Evolutionary conservation across 2,329 filamentous ascomycete species (phyloP), one percentile per base, ranked within the genome.

Genomic region (Dothiorella sarmentorum): DNA sequence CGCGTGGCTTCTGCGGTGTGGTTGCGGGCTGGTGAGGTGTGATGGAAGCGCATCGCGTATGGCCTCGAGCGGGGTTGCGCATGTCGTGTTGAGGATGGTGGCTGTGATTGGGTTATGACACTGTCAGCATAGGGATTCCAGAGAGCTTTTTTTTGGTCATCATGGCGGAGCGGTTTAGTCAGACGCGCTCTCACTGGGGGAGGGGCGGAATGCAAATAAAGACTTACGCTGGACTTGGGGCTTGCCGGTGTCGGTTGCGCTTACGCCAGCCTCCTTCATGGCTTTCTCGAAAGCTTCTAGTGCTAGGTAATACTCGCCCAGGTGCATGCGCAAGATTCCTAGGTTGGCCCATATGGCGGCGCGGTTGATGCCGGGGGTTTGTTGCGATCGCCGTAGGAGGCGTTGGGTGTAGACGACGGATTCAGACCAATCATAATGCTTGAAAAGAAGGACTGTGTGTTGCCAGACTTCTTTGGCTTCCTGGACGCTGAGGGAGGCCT

Each of bases 341-440:
- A 59, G 10, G 57, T 59, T 59, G 45, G 57, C 47, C 57, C 57
- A 59, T 7, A 59, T 18, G 15, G 40, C 40, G 15, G 47, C 45
- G n/a, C 38, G 47, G 15, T 42, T 24, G 45, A 59, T 26, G 11
- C 27, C 26, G n/a, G 31, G 27, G 6, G 22, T 53, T 20, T 26
- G 20, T 38, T 20, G 29, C 7, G 38, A 53, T 38, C 37, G 49
- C 27, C 38, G 57, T 10, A 55, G 40, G 3, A 43, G 57, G 11
- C 40, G 57, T 33, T 57, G 55, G 13, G 37, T 53, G 37, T 37
- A 38, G 10, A 53, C 17, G 49, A 53, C 17, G n/a, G 49, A 33
- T 13, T 53, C 49, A 35, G 49, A 53, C 44, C 44, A 58, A 27
- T 52, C 35, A 33, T 51, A 33, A 10, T 52, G 47, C 17, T 31